phyloP scores from a whole-genome alignment of 1,139 yeast species.

The Suhomyces yuchorum region DNA sequence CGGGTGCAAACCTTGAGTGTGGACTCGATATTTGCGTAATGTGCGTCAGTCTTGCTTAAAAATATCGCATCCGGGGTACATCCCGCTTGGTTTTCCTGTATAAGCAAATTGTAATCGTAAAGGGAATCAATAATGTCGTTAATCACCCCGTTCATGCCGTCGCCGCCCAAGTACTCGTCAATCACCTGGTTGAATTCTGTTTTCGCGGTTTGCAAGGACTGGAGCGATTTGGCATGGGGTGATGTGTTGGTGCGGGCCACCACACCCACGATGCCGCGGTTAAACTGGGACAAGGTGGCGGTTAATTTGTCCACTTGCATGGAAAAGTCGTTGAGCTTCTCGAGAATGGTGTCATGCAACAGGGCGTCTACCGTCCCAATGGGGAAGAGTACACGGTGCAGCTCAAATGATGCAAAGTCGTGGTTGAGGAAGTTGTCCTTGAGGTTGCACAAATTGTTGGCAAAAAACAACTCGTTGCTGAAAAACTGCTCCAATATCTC shows the following conservation, averaged over 20 bases:
- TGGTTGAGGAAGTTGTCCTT: constrained; percentile 18
- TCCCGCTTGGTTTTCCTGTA: constrained; percentile 15
- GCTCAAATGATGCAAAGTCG: constrained; percentile 14
- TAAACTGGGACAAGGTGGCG: constrained; percentile 15
- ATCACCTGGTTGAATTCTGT: constrained; percentile 13
- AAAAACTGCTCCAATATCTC: constrained; percentile 16
- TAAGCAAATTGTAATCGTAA: constrained; percentile 20
- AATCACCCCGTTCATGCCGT: constrained; percentile 16
- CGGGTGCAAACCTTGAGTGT: constrained; percentile 10
- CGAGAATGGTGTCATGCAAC: constrained; percentile 5
- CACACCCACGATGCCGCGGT: constrained; percentile 12
- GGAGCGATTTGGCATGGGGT: constrained; percentile 10
- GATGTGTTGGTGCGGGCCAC: constrained; percentile 3
- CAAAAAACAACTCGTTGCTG: constrained; percentile 21
- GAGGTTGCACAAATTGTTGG: constrained; percentile 18
- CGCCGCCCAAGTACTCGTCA: constrained; percentile 17
- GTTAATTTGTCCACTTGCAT: constrained; percentile 11
- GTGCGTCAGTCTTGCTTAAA: constrained; percentile 3
- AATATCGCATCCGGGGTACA: constrained; percentile 6
- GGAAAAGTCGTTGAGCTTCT: constrained; percentile 8
- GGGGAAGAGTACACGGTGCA: constrained; percentile 11
- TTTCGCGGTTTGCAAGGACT: constrained; percentile 14
- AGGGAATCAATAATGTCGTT: constrained; percentile 20
- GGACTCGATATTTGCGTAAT: constrained; percentile 12
- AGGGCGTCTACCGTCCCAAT: constrained; percentile 10